Base-by-base conservation (phyloP, 1,284 basidiomycete species). In the Ganoderma lucidum region DNA sequence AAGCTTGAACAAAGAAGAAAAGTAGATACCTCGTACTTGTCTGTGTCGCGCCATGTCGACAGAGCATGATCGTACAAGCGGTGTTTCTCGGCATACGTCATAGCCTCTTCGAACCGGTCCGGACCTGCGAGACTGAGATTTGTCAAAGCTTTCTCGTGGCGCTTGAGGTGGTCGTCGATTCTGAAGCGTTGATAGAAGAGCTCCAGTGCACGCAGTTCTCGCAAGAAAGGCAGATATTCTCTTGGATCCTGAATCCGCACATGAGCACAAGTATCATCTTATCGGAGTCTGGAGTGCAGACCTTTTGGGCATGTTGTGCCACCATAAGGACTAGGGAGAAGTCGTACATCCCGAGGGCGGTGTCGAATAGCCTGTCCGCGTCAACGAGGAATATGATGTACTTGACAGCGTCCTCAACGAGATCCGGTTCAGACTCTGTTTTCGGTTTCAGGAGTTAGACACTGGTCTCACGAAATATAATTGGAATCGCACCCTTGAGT, bases 371-470 rank as follows among this genome's bases (percentile, higher is more conserved):
- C 71, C 88, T 88, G 76, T 99, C 92, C 0, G 96, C 96, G 77
- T 99, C 96, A 19, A 96, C 96, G 41, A 99, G 88, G 86, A 99
- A 99, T 79, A 99, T 98, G 80, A 99, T 93, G 78, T 99, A 99
- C 80, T 97, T 98, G 76, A 99, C 94, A 2, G 97, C 97, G 67
- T 98, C 96, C 78, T 99, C 96, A 5, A 98, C 95, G 0, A 96
- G 82, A 48, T 90, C 86, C 0, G 92, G 88, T 72, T 95, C 88
- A 10, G 84, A 85, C 35, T 90, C 95, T 96, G 75, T 55, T 37
- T 65, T 32, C n/a, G 6, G 23, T 3, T 35, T 59, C 17, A 58
- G 63, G 51, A 17, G 9, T 23, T 30, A n/a, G 30, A 42, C 65
- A 10, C 55, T 62, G 53, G 23, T 35, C 28, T 39, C 30, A 14